Conservation (phyloP, 257 asterid species). For the Phtheirospermum japonicum region DNA sequence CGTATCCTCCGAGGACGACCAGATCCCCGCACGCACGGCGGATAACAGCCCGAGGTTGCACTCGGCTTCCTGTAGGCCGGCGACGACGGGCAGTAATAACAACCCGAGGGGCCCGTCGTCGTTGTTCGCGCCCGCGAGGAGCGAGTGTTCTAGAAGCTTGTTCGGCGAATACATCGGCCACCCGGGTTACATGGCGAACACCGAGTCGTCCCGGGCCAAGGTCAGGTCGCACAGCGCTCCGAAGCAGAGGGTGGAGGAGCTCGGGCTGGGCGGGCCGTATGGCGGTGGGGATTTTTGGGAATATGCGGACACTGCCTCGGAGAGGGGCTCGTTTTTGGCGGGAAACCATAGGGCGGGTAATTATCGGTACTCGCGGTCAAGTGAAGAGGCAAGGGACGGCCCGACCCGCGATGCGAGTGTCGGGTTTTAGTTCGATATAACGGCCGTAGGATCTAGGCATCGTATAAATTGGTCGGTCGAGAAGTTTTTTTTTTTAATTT, state of each 20-base stretch:
- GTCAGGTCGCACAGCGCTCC: constrained; percentile 91
- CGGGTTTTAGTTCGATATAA: constrained; percentile 6
- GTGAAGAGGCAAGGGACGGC: constrained; percentile 35
- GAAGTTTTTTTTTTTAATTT: not conserved
- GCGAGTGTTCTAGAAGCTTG: constrained; percentile 67
- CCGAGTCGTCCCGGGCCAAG: constrained; percentile 80
- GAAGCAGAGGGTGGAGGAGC: constrained; percentile 69
- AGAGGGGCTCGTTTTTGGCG: constrained; percentile 41
- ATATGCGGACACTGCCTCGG: constrained; percentile 49
- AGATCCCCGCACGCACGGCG: constrained; percentile 41
- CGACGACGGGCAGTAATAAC: constrained; percentile 22
- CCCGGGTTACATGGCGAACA: constrained; percentile 83
- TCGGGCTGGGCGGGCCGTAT: constrained; percentile 10
- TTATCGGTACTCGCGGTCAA: constrained; percentile 33
- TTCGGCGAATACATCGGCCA: constrained; percentile 56
- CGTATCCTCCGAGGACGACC: constrained; percentile 70
- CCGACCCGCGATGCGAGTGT: constrained; percentile 19
- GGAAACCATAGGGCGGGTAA: constrained; percentile 6
- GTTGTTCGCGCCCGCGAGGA: constrained; percentile 48
- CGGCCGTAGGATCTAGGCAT: constrained; percentile 32
- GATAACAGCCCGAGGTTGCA: constrained; percentile 62
- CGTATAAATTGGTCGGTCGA: not conserved
- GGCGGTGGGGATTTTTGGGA: constrained; percentile 44
- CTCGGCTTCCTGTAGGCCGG: constrained; percentile 57
- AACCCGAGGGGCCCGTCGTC: constrained; percentile 51